Percentiles rank a stretch among this genome's conserved stretches.
These are phyloP conservation scores for Saprolegnia parasitica DNA, from an alignment of 352 stramenopile genomes.

Conservation along the genomic window DNA sequence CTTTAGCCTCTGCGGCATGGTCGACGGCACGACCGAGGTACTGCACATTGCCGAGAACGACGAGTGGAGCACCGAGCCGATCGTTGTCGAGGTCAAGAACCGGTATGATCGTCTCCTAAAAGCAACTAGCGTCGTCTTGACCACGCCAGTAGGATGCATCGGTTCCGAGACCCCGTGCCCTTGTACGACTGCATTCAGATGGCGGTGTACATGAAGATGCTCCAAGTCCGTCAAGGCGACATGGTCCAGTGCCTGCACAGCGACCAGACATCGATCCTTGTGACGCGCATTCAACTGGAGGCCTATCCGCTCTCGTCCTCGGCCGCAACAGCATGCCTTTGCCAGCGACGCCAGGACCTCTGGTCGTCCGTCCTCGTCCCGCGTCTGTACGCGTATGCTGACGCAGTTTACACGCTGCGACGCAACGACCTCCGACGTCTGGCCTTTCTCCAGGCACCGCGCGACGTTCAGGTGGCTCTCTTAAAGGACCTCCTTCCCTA, in stretches of 20 bases:
- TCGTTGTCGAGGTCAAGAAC: conserved; percentile 78
- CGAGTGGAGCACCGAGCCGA: conserved; percentile 52
- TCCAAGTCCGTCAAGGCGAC: conserved; percentile 50
- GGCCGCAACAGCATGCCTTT: neutral
- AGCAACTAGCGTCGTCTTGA: neutral
- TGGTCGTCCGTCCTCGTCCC: conserved; percentile 64
- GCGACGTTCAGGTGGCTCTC: conserved; percentile 35
- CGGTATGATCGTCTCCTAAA: conserved; percentile 27
- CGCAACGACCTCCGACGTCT: conserved; percentile 48
- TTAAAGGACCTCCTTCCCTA: neutral
- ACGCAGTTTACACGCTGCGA: conserved; percentile 46
- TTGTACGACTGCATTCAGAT: conserved; percentile 76
- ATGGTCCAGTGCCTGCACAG: conserved; percentile 64
- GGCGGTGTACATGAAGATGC: conserved; percentile 81
- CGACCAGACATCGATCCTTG: conserved; percentile 42
- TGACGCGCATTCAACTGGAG: conserved; percentile 50
- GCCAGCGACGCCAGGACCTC: conserved; percentile 33
- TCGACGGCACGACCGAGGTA: conserved; percentile 64
- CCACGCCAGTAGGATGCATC: conserved; percentile 32
- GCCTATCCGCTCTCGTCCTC: conserved; percentile 32
- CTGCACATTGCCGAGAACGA: conserved; percentile 44
- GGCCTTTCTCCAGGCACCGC: conserved; percentile 55
- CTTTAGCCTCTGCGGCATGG: conserved; percentile 77
- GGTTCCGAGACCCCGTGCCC: conserved; percentile 51
- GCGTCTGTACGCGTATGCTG: conserved; percentile 49